Percentiles rank a stretch among this genome's conserved stretches.
These are phyloP conservation scores for Earliella scabrosa DNA, from an alignment of 1,284 basidiomycete genomes.

Conservation along the genomic window DNA sequence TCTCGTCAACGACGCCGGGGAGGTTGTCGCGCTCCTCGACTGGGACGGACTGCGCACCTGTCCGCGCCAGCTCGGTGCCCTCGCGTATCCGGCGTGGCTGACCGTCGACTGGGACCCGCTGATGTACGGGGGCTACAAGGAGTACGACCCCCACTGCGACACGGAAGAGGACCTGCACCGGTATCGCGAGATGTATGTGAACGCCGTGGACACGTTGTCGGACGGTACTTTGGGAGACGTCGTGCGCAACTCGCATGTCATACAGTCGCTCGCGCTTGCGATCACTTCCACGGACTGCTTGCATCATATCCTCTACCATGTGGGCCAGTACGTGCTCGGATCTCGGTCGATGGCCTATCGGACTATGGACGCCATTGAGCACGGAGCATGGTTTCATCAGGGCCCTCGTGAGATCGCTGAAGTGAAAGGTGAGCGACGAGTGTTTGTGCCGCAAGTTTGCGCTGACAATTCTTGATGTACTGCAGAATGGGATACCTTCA, in stretches of 20 bases:
- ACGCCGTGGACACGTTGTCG: neutral
- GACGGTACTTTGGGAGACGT: neutral
- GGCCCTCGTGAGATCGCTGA: too few species aligned
- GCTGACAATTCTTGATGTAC: too few species aligned
- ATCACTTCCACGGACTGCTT: too few species aligned
- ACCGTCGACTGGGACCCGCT: conserved; percentile 6
- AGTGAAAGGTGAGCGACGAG: too few species aligned
- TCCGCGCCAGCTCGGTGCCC: conserved; percentile 7
- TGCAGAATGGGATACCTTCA: too few species aligned
- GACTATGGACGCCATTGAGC: too few species aligned
- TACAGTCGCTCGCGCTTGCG: neutral
- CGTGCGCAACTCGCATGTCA: conserved; percentile 4
- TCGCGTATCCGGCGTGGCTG: conserved; percentile 4
- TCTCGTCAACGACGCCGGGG: conserved; percentile 9
- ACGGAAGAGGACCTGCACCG: neutral
- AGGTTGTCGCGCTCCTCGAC: conserved; percentile 8
- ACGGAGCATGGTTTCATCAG: too few species aligned
- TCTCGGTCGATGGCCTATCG: too few species aligned
- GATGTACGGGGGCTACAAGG: neutral
- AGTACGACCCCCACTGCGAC: neutral
- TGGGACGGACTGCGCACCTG: conserved; percentile 7
- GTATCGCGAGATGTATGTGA: neutral
- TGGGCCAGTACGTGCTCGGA: too few species aligned
- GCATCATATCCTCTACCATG: too few species aligned
- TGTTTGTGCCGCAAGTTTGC: too few species aligned